A percentile compares a stretch with the other conserved stretches of the same genome.
These are phyloP conservation scores for Plantago elongata DNA, from an alignment of 257 asterid genomes.

Conservation along the genomic window DNA sequence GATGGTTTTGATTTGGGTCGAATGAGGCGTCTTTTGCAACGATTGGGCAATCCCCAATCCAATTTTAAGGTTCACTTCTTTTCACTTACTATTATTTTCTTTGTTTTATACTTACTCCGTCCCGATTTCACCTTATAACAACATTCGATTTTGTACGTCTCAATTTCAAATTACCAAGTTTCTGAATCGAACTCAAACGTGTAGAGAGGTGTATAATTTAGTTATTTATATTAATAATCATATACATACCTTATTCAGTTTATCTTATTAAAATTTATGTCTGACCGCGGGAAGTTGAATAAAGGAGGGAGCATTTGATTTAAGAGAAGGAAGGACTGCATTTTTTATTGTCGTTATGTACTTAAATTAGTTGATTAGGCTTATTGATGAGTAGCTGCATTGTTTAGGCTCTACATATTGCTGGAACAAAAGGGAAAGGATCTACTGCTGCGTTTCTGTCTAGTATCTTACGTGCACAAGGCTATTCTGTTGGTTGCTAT, in stretches of 20 bases:
- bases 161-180: too few species aligned
- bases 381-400: background rate
- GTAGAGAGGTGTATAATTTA: too few species aligned
- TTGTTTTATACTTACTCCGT: too few species aligned
- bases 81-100: conserved; percentile 6
- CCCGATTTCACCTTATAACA: too few species aligned
- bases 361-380: background rate
- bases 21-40: conserved; percentile 69
- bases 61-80: conserved; percentile 60
- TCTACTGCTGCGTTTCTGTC: conserved; percentile 90
- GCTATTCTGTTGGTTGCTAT: conserved; percentile 91
- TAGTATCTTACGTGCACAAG: conserved; percentile 75
- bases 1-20: conserved; percentile 88
- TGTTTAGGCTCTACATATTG: conserved; percentile 18
- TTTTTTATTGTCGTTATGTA: background rate
- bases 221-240: too few species aligned
- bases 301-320: too few species aligned
- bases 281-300: too few species aligned
- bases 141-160: too few species aligned
- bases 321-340: background rate
- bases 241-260: too few species aligned
- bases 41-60: conserved; percentile 75
- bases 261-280: too few species aligned
- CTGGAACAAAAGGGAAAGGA: conserved; percentile 98
- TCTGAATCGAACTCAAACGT: too few species aligned